These are phyloP conservation scores for Aspergillus heteromorphus DNA, from an alignment of 495 filamentous ascomycete genomes.

Conservation along the genomic window DNA sequence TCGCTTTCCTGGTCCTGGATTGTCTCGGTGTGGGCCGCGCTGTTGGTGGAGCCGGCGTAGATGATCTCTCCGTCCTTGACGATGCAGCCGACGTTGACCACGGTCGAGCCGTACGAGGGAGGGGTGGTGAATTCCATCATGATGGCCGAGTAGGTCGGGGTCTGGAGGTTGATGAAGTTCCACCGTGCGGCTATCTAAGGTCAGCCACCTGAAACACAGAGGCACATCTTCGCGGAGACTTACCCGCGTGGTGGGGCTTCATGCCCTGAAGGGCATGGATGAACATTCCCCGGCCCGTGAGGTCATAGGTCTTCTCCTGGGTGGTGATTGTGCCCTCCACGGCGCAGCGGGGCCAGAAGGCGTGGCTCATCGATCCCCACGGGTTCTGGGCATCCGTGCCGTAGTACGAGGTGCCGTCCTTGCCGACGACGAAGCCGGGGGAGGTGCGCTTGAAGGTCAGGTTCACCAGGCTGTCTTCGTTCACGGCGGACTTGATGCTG, in stretches of 20 bases:
- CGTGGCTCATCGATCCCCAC: slow-evolving; percentile 88
- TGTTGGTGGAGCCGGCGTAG: slow-evolving; percentile 58
- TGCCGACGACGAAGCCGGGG: slow-evolving; percentile 82
- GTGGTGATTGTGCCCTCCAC: slow-evolving; percentile 81
- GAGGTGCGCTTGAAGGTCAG: slow-evolving; percentile 67
- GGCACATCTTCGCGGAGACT: slow-evolving; percentile 7
- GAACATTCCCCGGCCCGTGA: slow-evolving; percentile 73
- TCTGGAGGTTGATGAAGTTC: slow-evolving; percentile 92
- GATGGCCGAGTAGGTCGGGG: slow-evolving; percentile 74
- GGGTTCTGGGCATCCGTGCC: slow-evolving; percentile 79
- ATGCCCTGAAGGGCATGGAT: slow-evolving; percentile 87
- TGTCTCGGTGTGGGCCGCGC: slow-evolving; percentile 59
- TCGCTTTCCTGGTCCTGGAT: slow-evolving; percentile 70
- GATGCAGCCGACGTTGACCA: slow-evolving; percentile 78
- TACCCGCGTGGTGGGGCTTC: slow-evolving; percentile 96
- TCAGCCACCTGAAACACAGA: slow-evolving; percentile 9
- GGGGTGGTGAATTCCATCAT: slow-evolving; percentile 97
- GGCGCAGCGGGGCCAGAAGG: slow-evolving; percentile 83
- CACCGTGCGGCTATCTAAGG: slow-evolving; percentile 66
- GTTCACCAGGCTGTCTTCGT: slow-evolving; percentile 72
- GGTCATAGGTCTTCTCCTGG: slow-evolving; percentile 73
- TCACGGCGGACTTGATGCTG: slow-evolving; percentile 78
- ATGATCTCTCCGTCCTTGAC: slow-evolving; percentile 76
- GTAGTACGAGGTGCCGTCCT: slow-evolving; percentile 76
- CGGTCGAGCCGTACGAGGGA: slow-evolving; percentile 87